Evolutionary conservation across 306 rosid genomes (phyloP).

Genomic region (Prunus persica): Prunus_persica_NCBIv2 NC_034010.1:26900001-26900500

Average conservation of each 20-base stretch:
- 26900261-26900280: neutral
- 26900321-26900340: slow-evolving; percentile 22
- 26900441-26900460: slow-evolving; percentile 25
- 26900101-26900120: slow-evolving; percentile 46
- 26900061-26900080: slow-evolving; percentile 64
- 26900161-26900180: slow-evolving; percentile 16
- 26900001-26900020: neutral
- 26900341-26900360: slow-evolving; percentile 53
- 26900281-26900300: slow-evolving; percentile 25
- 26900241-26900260: neutral
- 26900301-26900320: slow-evolving; percentile 40
- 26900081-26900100: slow-evolving; percentile 57
- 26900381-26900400: slow-evolving; percentile 38
- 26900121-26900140: slow-evolving; percentile 55
- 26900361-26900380: slow-evolving; percentile 51
- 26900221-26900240: neutral
- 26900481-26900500: slow-evolving; percentile 37
- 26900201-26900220: neutral
- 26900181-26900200: slow-evolving; percentile 36
- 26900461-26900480: slow-evolving; percentile 45
- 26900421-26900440: slow-evolving; percentile 89
- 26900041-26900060: neutral
- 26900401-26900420: slow-evolving; percentile 56
- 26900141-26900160: slow-evolving; percentile 29
- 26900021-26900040: too few relatives aligned